Evolutionary conservation across 148 eudicot genomes (phyloP).

Genomic region (Vaccinium myrtillus): DNA sequence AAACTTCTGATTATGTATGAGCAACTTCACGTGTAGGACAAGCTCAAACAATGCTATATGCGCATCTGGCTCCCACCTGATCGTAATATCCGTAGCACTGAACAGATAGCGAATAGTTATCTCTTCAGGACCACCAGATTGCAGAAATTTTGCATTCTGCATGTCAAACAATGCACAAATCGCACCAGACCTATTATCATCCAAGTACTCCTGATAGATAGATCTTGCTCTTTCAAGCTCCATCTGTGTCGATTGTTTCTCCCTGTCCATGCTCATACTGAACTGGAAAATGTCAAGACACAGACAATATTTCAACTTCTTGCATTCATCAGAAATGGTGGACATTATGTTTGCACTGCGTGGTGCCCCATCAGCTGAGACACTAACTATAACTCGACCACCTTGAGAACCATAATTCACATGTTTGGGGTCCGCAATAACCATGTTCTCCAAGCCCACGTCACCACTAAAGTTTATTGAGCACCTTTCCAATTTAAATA

Average conservation of each 20-base stretch:
- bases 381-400: conserved; percentile 66
- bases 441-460: conserved; percentile 69
- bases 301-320: conserved; percentile 62
- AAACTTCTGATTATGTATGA: conserved; percentile 60
- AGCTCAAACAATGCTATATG: conserved; percentile 82
- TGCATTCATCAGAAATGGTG: conserved; percentile 55
- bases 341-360: conserved; percentile 73
- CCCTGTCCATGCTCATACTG: conserved; percentile 72
- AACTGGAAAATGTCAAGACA: conserved; percentile 84
- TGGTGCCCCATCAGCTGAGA: conserved; percentile 71
- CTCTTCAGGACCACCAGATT: conserved; percentile 77
- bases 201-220: conserved; percentile 67
- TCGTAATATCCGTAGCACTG: conserved; percentile 90
- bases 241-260: conserved; percentile 73
- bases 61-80: conserved; percentile 97
- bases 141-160: conserved; percentile 80
- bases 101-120: conserved; percentile 83
- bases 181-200: conserved; percentile 49
- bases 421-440: conserved; percentile 79
- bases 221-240: conserved; percentile 94
- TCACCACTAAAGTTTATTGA: conserved; percentile 73
- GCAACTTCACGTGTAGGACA: conserved; percentile 58
- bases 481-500: conserved; percentile 75
- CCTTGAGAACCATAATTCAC: conserved; percentile 99
- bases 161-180: conserved; percentile 74